phyloP scores from a whole-genome alignment of 192 early-diverging fungal genomes.

The Linnemannia elongata region DNA sequence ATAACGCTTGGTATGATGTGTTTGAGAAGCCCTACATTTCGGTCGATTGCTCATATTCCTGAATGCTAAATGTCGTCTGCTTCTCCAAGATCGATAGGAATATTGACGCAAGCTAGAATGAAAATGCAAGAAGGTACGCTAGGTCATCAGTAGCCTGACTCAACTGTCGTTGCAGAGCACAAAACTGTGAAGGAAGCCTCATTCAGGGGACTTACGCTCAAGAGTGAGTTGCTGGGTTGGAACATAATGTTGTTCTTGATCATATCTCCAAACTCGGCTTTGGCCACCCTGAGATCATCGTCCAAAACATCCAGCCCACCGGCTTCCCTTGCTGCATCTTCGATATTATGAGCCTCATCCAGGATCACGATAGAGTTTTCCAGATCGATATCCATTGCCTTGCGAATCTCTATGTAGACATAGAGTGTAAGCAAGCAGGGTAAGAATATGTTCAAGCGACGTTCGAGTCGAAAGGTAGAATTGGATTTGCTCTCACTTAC shows the following conservation, averaged over 20 bases:
- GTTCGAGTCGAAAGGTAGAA: background rate
- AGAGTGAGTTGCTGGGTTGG: slow-evolving; percentile 10
- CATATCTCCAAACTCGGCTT: slow-evolving; percentile 16
- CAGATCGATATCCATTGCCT: slow-evolving; percentile 68
- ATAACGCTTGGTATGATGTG: background rate
- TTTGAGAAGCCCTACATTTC: slow-evolving; percentile 17
- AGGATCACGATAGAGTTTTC: slow-evolving; percentile 71
- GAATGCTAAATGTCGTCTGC: slow-evolving; percentile 19
- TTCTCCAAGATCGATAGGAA: slow-evolving; percentile 10
- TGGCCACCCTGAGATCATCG: slow-evolving; percentile 6
- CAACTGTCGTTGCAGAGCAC: background rate
- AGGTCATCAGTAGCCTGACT: background rate
- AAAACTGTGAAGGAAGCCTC: background rate
- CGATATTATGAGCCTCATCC: slow-evolving; percentile 72
- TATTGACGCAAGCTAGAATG: slow-evolving; percentile 16
- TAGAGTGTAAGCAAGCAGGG: background rate
- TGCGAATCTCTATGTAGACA: slow-evolving; percentile 45
- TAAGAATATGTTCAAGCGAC: background rate
- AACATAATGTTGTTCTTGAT: background rate
- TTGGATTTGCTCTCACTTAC: slow-evolving; percentile 6
- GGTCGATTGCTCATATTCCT: slow-evolving; percentile 28
- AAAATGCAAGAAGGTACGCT: background rate
- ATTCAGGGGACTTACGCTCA: slow-evolving; percentile 1
- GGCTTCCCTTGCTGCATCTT: slow-evolving; percentile 40
- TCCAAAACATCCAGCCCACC: slow-evolving; percentile 26